Evolutionary conservation across 768 basidiomycete species (phyloP).

Genomic region (Xerocomus potaroensis): DNA sequence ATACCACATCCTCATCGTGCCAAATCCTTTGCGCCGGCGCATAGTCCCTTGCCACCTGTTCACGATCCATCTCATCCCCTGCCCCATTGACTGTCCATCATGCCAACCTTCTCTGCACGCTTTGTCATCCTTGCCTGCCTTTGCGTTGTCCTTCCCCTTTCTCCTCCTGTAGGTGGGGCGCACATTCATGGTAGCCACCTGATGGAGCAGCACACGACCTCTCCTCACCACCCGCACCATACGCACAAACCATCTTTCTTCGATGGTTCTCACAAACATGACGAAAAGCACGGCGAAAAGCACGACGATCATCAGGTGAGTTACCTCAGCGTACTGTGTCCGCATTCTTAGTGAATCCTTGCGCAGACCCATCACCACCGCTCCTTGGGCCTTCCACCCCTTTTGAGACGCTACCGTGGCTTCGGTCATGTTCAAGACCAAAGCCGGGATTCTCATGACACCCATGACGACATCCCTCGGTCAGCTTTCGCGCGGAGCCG

Average conservation of each 20-base stretch:
- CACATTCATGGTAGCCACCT: constrained; percentile 29
- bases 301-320: constrained; percentile 7
- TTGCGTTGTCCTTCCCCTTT: constrained; percentile 39
- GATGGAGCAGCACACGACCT: constrained; percentile 2
- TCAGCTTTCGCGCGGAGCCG: constrained; percentile 22
- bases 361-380: constrained; percentile 1
- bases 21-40: constrained; percentile 22
- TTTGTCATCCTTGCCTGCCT: constrained; percentile 46
- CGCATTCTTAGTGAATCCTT: background rate
- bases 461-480: constrained; percentile 8
- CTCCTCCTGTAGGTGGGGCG: constrained; percentile 37
- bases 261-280: background rate
- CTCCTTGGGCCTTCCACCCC: constrained; percentile 11
- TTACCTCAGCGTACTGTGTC: background rate
- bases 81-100: constrained; percentile 27
- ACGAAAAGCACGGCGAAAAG: constrained; percentile 1
- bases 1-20: constrained; percentile 16
- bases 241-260: background rate
- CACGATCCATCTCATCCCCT: background rate
- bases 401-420: constrained; percentile 12
- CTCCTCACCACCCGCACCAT: background rate
- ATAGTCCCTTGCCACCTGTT: constrained; percentile 16
- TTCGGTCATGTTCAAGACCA: background rate
- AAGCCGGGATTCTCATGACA: background rate
- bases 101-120: constrained; percentile 48